These are phyloP conservation scores for Pythium rishiriense DNA, from an alignment of 352 stramenopile genomes.

Conservation along the genomic window DNA sequence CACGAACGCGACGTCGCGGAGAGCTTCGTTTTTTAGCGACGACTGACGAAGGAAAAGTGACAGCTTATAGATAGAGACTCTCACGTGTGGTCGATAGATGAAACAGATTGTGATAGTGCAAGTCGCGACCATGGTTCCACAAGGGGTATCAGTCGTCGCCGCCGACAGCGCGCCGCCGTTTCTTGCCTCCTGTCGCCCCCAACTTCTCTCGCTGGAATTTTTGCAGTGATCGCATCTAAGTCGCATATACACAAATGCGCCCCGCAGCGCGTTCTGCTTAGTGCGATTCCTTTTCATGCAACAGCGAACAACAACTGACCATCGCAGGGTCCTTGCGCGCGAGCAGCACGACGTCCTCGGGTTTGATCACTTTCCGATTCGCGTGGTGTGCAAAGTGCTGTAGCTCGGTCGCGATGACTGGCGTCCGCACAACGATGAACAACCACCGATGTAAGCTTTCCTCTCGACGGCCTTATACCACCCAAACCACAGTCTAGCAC, in stretches of 20 bases:
- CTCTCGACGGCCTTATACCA: not conserved
- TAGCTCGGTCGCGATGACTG: constrained; percentile 73
- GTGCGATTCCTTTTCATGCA: too few relatives aligned
- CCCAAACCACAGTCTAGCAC: not conserved
- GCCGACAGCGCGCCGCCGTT: constrained; percentile 32
- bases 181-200: constrained; percentile 19
- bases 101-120: not conserved
- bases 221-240: constrained; percentile 50
- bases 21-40: constrained; percentile 24
- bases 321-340: constrained; percentile 60
- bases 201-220: constrained; percentile 62
- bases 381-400: constrained; percentile 75
- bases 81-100: too few relatives aligned
- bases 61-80: not conserved
- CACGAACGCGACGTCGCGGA: constrained; percentile 16
- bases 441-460: not conserved
- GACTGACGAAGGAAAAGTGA: not conserved
- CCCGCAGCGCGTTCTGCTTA: too few relatives aligned
- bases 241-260: not conserved
- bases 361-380: constrained; percentile 73
- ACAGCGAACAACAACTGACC: constrained; percentile 34
- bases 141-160: constrained; percentile 7
- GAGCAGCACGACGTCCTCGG: constrained; percentile 66
- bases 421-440: not conserved
- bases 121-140: not conserved